Base-by-base conservation (phyloP, 805 yeast genomes). In the Metschnikowia aberdeeniae region DNA sequence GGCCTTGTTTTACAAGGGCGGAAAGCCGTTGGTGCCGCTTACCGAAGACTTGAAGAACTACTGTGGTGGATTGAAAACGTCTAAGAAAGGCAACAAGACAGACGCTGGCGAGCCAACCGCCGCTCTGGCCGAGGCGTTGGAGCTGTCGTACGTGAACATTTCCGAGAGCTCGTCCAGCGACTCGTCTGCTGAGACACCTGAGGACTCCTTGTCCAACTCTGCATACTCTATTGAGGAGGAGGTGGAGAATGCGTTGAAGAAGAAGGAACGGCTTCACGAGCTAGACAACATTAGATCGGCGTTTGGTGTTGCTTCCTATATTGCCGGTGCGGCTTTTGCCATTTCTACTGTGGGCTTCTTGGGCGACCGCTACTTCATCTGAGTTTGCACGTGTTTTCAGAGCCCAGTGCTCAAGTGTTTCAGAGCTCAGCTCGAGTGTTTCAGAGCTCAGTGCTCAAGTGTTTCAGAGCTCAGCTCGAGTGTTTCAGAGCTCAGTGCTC, bases 281-380 rank as follows among this genome's bases (percentile, higher is more conserved):
- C 57, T 77, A 47, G 57, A 62, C 28, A 51, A 50, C 5, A 48
- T 79, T 24, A 60, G 63, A 43, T 43, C 59, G 1, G 69, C 71
- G 9, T 76, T 76, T 57, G 44, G 60, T 26, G 53, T 67, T 22
- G 75, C 78, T 3, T 63, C 75, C 7, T 63, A 61, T 12, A 54
- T 80, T 29, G 58, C 77, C 13, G 75, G 75, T 7, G 49, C 65
- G 10, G 75, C 81, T 0, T 75, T 80, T 43, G 57, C 72, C 5
- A 60, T 82, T 42, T 72, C 82, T 19, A 55, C 72, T 9, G 59
- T 82, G 50, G 88, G 88, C 11, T 69, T 78, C 43, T 57, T 77
- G 45, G 88, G 88, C 10, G 88, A 82, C 56, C 49, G 36, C 35
- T 48, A 40, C 33, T 49, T 51, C 31, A 43, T 54, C 40, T 52